Base-by-base conservation (phyloP, 805 yeast species). In the Ogataea saltuana region DNA sequence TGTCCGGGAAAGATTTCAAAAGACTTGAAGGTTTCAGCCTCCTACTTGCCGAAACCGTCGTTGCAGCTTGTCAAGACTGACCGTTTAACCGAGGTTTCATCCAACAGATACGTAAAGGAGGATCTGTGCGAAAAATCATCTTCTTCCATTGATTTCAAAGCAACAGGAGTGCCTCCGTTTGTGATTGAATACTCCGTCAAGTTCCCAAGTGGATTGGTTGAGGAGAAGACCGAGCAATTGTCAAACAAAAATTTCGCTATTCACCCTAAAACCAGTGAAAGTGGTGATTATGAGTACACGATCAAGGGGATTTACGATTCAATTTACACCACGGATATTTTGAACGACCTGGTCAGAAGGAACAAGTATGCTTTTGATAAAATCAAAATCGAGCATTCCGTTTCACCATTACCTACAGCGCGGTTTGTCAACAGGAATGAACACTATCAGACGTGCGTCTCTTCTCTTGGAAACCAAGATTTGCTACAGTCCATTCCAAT, bases 251-350 rank as follows among this genome's bases (percentile, higher is more conserved):
- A 50, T n/a, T 55, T 57, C 18, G 53, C 54, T 1, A 57, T 78
- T 25, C 69, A 67, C 13, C 59, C 76, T 44, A 69, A 69, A 8
- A 67, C 80, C 0, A 53, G 56, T 4, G 58, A 58, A 18, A 59
- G 76, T 41, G 97, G 97, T 3, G 67, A 63, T 12, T 85, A 83
- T 59, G 72, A 70, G 36, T 84, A 86, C 53, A 62, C 61, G 6
- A 78, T 90, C 55, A 75, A 68, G 22, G 80, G 78, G 2, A 67
- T 90, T 1, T 80, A 74, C 49, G 97, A 90, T 59, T 65, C 80
- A 0, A 64, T 78, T 18, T 90, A 87, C 56, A 64, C 69, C 44
- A 74, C 56, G 55, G 61, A 64, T 44, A 70, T 69, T 42, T 44
- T 69, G 22, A 51, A 57, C 9, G 51, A 57, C 7, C 48, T 63